phyloP scores from a whole-genome alignment of 345 rosid genomes.

The Sonneratia alba region DNA sequence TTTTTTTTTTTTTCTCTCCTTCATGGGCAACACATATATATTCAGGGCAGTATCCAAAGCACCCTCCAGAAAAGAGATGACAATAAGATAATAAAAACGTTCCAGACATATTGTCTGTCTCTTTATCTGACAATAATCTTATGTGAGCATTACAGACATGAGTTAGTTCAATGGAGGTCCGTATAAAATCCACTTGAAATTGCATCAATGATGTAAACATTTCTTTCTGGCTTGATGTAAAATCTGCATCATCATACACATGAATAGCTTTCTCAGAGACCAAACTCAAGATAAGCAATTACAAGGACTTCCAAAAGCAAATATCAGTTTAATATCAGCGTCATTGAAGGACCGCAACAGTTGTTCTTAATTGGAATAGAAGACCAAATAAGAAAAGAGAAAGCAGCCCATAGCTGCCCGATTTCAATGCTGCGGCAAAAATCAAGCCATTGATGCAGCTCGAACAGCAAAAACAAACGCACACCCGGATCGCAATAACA shows the following conservation, averaged over 20 bases:
- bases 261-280: background rate
- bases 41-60: too few relatives aligned
- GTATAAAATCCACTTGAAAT: background rate
- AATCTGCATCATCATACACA: background rate
- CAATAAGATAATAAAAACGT: too few relatives aligned
- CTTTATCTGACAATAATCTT: background rate
- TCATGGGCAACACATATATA: background rate
- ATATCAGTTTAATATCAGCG: background rate
- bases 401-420: too few relatives aligned
- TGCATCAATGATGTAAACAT: background rate
- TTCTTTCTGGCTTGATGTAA: background rate
- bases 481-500: too few relatives aligned
- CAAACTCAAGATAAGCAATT: background rate
- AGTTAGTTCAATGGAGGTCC: background rate
- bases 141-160: background rate
- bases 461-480: too few relatives aligned
- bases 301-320: background rate
- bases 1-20: background rate
- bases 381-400: background rate
- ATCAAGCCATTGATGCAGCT: too few relatives aligned
- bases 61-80: too few relatives aligned
- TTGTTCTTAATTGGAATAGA: background rate
- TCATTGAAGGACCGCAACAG: background rate
- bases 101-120: too few relatives aligned
- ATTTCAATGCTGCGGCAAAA: too few relatives aligned